These are phyloP conservation scores for Globisporangium nagaii DNA, from an alignment of 352 stramenopile genomes.

Conservation along the genomic window DNA sequence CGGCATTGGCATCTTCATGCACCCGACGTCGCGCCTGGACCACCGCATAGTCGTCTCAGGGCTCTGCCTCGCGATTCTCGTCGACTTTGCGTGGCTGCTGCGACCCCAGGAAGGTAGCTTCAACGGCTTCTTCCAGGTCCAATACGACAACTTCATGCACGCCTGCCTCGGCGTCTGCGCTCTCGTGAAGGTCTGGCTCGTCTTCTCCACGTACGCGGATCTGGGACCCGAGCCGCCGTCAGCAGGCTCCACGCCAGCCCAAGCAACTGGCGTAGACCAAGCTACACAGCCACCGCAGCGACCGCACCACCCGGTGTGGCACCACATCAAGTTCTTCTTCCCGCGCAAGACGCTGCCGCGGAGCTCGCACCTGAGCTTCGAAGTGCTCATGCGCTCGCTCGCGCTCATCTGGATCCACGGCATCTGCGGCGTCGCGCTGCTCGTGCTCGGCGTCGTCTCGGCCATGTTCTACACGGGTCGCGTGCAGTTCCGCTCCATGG, in stretches of 20 bases:
- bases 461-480: conserved; percentile 34
- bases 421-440: conserved; percentile 41
- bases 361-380: conserved; percentile 53
- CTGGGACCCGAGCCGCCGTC: conserved; percentile 15
- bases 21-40: conserved; percentile 22
- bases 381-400: conserved; percentile 66
- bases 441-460: conserved; percentile 42
- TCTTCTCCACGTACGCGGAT: conserved; percentile 66
- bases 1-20: conserved; percentile 44
- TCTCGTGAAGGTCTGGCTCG: conserved; percentile 56
- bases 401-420: conserved; percentile 67
- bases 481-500: conserved; percentile 41
- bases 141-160: conserved; percentile 40
- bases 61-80: conserved; percentile 31
- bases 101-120: conserved; percentile 54
- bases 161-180: conserved; percentile 42
- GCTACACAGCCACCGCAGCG: not conserved
- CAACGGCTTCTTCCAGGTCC: conserved; percentile 51
- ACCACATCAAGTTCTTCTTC: conserved; percentile 59
- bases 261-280: too few relatives aligned
- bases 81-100: conserved; percentile 66
- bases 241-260: not conserved
- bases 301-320: conserved; percentile 35
- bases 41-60: conserved; percentile 55
- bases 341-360: conserved; percentile 60